Percentiles rank a stretch among this genome's conserved stretches.
Evolutionary conservation across 176 grass and related monocot genomes (phyloP).

Genomic region (Aegilops tauschii): DNA sequence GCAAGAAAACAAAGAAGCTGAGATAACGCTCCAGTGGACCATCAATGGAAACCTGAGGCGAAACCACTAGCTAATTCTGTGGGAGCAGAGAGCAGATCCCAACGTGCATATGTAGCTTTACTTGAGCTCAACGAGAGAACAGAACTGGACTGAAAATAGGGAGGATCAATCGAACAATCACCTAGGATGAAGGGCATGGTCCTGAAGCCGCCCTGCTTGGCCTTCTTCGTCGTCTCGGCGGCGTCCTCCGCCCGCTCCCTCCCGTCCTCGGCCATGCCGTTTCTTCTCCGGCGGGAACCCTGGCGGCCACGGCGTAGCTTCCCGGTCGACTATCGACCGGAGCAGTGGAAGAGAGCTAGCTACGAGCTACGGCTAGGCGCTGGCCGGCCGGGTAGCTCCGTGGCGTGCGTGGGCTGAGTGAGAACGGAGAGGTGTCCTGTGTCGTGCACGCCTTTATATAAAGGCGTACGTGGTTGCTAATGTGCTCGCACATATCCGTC

Average conservation of each 20-base stretch:
- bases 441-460: conserved; percentile 27
- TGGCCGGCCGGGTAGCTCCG: background rate
- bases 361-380: conserved; percentile 28
- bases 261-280: conserved; percentile 46
- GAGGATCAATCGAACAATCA: conserved; percentile 20
- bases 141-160: background rate
- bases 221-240: background rate
- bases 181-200: conserved; percentile 95
- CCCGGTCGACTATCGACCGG: conserved; percentile 2
- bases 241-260: conserved; percentile 7
- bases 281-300: background rate
- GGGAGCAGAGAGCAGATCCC: background rate
- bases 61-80: background rate
- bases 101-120: background rate
- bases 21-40: background rate
- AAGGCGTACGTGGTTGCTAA: background rate
- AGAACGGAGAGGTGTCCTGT: conserved; percentile 28
- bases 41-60: background rate
- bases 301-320: background rate
- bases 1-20: background rate
- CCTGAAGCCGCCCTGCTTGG: conserved; percentile 65
- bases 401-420: conserved; percentile 8
- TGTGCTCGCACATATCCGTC: conserved; percentile 7
- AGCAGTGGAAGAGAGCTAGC: conserved; percentile 27
- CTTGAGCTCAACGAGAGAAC: background rate